Conservation (phyloP, 2,329 filamentous ascomycete species). For the Graphium sp. region DNA sequence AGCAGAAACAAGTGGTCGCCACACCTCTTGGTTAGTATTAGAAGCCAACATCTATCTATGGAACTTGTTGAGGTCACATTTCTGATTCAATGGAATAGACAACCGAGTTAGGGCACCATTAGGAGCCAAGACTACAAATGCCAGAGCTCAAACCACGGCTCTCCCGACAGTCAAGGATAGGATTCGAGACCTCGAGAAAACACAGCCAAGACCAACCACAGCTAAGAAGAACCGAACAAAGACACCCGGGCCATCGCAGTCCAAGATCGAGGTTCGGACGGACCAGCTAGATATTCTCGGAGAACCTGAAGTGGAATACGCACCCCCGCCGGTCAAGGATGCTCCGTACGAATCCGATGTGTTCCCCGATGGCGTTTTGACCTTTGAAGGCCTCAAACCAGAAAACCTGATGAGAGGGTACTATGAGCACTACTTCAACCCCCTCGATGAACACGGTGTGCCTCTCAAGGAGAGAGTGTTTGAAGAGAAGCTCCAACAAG, state of each 20-base stretch:
- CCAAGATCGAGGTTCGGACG: constrained; percentile 47
- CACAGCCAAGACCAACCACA: constrained; percentile 39
- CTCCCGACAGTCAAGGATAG: constrained; percentile 48
- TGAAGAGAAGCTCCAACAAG: constrained; percentile 31
- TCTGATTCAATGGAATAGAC: constrained; percentile 8
- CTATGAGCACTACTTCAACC: constrained; percentile 42
- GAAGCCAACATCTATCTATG: constrained; percentile 2
- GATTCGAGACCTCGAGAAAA: constrained; percentile 44
- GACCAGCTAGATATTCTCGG: constrained; percentile 28
- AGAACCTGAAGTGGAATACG: constrained; percentile 76
- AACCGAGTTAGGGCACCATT: constrained; percentile 58
- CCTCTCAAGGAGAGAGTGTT: constrained; percentile 44
- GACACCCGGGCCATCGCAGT: constrained; percentile 28
- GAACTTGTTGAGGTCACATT: background rate
- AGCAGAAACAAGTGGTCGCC: constrained; percentile 33
- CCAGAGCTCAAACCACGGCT: constrained; percentile 47
- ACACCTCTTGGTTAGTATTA: constrained; percentile 59
- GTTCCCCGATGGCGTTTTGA: constrained; percentile 39
- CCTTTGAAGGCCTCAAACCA: constrained; percentile 38
- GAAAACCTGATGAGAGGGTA: constrained; percentile 45
- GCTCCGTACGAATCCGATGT: constrained; percentile 54
- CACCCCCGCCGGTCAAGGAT: constrained; percentile 56
- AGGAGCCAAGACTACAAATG: constrained; percentile 92
- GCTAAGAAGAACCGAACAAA: constrained; percentile 42
- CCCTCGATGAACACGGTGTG: constrained; percentile 51